These are phyloP conservation scores for Rhododendron simsii DNA, from an alignment of 148 eudicot genomes.

Conservation along the genomic window DNA sequence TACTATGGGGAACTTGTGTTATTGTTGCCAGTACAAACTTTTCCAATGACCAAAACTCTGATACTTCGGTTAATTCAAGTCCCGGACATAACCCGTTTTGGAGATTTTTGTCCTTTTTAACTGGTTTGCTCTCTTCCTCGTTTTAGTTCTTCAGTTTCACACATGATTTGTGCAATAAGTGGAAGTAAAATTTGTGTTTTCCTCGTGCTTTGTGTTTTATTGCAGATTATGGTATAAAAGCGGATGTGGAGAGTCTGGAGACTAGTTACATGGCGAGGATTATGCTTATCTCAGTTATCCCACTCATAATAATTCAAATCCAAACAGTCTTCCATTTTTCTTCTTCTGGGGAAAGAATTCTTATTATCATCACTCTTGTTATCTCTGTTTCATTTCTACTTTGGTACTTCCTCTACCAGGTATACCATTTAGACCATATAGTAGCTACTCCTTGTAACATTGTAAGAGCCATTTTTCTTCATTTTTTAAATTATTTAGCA, in stretches of 20 bases:
- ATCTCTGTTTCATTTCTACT: slow-evolving; percentile 27
- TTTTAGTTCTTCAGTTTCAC: neutral
- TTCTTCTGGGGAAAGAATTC: neutral
- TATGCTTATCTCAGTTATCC: slow-evolving; percentile 37
- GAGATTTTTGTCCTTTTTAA: neutral
- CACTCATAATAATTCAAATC: slow-evolving; percentile 26
- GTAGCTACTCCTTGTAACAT: neutral
- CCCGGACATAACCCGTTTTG: neutral
- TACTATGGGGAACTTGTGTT: slow-evolving; percentile 25
- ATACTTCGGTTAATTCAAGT: neutral
- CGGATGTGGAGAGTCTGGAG: slow-evolving; percentile 15
- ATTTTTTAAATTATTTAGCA: neutral
- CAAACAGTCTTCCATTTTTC: slow-evolving; percentile 12
- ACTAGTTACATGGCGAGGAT: slow-evolving; percentile 29
- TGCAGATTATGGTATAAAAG: slow-evolving; percentile 22
- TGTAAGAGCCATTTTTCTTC: neutral
- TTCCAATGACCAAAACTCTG: neutral
- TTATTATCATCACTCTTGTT: slow-evolving; percentile 18
- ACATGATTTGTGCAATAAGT: neutral
- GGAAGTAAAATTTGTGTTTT: neutral
- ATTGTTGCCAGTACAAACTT: slow-evolving; percentile 8
- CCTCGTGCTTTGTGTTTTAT: neutral
- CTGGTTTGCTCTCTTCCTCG: slow-evolving; percentile 6
- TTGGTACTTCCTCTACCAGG: slow-evolving; percentile 41
- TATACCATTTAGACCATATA: neutral